Conservation (phyloP, 2,329 filamentous ascomycete genomes). For the Annulohypoxylon truncatum region DNA sequence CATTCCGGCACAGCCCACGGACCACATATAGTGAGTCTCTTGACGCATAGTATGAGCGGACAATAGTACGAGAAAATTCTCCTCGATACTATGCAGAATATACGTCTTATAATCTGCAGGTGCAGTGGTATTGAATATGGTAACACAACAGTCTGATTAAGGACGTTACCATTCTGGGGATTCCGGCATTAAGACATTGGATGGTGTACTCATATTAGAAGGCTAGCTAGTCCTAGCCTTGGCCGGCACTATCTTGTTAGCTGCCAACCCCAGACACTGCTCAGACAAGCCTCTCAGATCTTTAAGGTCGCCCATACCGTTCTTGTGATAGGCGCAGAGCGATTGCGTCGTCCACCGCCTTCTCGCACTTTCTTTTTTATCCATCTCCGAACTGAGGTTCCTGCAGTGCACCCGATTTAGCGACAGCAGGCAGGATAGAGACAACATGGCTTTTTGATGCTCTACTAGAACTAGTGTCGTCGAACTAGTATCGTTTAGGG, state of each 20-base stretch:
- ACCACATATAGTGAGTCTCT: constrained; percentile 6
- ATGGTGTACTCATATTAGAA: neutral
- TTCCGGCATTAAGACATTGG: constrained; percentile 24
- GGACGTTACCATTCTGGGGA: constrained; percentile 33
- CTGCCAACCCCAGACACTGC: constrained; percentile 17
- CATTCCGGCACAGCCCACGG: constrained; percentile 18
- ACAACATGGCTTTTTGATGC: constrained; percentile 23
- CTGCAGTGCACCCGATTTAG: constrained; percentile 34
- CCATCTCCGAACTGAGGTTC: constrained; percentile 21
- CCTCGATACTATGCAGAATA: constrained; percentile 30
- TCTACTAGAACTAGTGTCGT: constrained; percentile 14
- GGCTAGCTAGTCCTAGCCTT: constrained; percentile 32
- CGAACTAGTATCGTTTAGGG: constrained; percentile 27
- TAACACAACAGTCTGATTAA: constrained; percentile 30
- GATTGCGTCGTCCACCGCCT: constrained; percentile 33
- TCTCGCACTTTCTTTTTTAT: constrained; percentile 35
- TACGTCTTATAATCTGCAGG: constrained; percentile 30
- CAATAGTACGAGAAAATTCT: constrained; percentile 21
- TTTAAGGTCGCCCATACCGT: constrained; percentile 27
- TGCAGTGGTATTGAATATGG: constrained; percentile 30
- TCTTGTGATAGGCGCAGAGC: constrained; percentile 24
- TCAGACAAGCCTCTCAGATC: constrained; percentile 23
- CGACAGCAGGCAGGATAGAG: constrained; percentile 12
- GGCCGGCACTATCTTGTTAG: constrained; percentile 28
- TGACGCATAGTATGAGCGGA: constrained; percentile 12